Evolutionary conservation across 495 filamentous ascomycete species (phyloP), one percentile per base, ranked within the genome.

Genomic region (Tricharina praecox): DNA sequence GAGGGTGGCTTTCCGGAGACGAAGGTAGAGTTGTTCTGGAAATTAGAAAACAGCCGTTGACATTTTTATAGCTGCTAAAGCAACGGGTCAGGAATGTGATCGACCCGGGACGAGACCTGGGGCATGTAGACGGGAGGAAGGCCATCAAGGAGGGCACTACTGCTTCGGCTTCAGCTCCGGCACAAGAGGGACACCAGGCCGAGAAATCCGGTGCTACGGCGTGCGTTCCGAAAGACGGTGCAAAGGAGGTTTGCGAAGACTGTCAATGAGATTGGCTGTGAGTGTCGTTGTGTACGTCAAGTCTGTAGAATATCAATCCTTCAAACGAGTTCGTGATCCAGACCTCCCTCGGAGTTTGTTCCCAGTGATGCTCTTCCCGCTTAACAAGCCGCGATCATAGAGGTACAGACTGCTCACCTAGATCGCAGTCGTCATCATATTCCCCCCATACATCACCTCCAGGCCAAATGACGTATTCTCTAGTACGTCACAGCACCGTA

Each of bases 1-100:
- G 77, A 94, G 60, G 82, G 84, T 23, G 90, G 90, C 0, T 97
- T 97, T 66, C 90, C 90, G 48, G 81, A 81, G 79, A 72, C 53
- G 64, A 70, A 55, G 33, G 36, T 50, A 30, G 18, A 16, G 25
- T 23, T 16, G 16, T 39, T 32, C 28, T 32, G 28, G 13, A 32
- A 32, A 13, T 5, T 32, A 32, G 5, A 5, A n/a, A 32, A 13
- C 28, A 32, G 10, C 28, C 50, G n/a, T 45, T 56, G 25, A 56
- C 38, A 9, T 8, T 13, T n/a, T 32, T 13, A n/a, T 24, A 56
- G 54, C 48, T 81, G 48, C 75, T 96, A n/a, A 96, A 97, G 64
- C 72, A 81, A 16, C 70, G 77, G n/a, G 79, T 97, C 4, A 67
- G 90, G 37, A 79, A 95, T 68, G 68, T 83, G 30, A 78, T 95